Evolutionary conservation across 1,284 basidiomycete genomes (phyloP), one percentile per base, ranked within the genome.

Genomic region (Cryptococcus deneoformans): DNA sequence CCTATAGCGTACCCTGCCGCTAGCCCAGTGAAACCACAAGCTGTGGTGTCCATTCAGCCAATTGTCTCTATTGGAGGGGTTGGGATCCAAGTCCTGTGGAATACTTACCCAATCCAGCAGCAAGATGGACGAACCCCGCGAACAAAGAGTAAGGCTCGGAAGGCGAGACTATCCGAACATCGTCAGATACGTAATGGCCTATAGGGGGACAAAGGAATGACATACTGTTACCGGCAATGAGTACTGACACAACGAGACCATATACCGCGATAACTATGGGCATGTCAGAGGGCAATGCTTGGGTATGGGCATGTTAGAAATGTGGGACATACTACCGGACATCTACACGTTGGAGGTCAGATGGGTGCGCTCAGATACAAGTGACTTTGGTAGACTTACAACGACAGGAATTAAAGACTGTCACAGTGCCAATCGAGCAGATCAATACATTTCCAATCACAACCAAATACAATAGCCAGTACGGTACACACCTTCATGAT

Each of bases 1-100:
- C 95, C 95, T 73, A 99, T 95, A n/a, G 95, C 93, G 73, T 93
- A 95, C 6, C 95, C 95, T 2, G 95, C 95, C n/a, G 93, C 89
- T 48, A 99, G 79, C 58, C 95, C 95, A 11, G 95, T 93, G 64
- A 92, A 79, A 14, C 94, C 94, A 72, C 92, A 94, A 6, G 92
- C 73, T 71, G 52, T n/a, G 11, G 52, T n/a, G 11, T 20, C 10
- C 45, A 2, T 37, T 60, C 42, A 58, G 55, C 37, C 7, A 14
- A 44, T 43, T 5, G 8, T 1, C 37, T n/a, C 14, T 20, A n/a
- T 36, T 34, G 44, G 29, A 29, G 29, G 29, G 29, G 29, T 29
- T 29, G 29, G 29, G 29, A 29, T 29, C 29, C 29, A 29, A 29
- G 47, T 43, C n/a, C 16, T 8, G 12, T 6, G 20, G 16, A 29